Evolutionary conservation across 257 asterid genomes (phyloP).

Genomic region (Ligustrum vulgare): DNA sequence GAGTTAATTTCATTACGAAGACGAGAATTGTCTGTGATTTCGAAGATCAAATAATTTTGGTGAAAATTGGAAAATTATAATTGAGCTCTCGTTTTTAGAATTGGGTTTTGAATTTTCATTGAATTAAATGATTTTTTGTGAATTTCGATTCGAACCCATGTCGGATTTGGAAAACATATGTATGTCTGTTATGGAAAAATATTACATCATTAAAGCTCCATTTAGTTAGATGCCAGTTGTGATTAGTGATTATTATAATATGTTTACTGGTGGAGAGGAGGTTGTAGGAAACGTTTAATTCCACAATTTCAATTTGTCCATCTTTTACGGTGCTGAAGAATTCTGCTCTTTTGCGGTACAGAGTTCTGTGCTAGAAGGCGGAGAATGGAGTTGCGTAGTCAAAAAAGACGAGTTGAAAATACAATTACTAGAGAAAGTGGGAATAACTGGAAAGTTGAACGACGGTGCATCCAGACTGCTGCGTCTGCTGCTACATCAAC

Average conservation of each 20-base stretch:
- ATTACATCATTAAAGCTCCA: not conserved
- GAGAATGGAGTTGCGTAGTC: constrained; percentile 24
- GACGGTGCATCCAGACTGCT: constrained; percentile 1
- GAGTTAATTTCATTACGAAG: not conserved
- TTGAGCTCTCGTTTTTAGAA: not conserved
- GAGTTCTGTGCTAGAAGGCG: constrained; percentile 8
- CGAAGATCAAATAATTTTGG: not conserved
- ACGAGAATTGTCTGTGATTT: not conserved
- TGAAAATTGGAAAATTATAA: not conserved
- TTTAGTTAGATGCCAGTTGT: not conserved
- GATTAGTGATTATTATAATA: not conserved
- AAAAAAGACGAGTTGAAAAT: constrained; percentile 26
- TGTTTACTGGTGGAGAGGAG: not conserved
- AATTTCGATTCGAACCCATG: not conserved
- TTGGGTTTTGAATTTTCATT: not conserved
- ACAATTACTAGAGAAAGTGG: constrained; percentile 13
- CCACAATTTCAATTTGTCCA: not conserved
- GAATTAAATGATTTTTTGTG: not conserved
- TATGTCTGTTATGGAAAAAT: not conserved
- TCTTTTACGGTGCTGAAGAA: too few species aligned
- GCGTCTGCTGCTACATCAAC: not conserved
- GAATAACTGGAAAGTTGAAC: not conserved
- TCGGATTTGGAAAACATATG: not conserved
- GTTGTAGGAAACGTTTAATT: not conserved
- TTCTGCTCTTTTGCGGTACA: not conserved